Conservation (phyloP, 257 asterid genomes). For the Prunella vulgaris region DNA sequence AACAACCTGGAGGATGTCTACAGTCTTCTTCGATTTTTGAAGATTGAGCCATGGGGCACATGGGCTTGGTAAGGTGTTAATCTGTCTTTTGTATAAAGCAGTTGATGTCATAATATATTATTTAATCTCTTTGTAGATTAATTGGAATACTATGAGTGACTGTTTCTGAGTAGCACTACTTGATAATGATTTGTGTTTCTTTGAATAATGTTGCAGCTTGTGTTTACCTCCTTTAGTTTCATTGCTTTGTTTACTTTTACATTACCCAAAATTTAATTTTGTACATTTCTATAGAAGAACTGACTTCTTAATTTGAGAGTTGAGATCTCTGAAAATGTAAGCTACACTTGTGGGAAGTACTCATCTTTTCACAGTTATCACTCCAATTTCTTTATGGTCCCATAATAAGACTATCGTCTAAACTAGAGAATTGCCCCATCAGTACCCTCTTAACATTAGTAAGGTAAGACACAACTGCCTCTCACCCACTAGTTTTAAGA, state of each 20-base stretch:
- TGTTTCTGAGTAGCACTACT: not conserved
- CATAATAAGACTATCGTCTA: not conserved
- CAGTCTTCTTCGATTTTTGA: slow-evolving; percentile 93
- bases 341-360: not conserved
- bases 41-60: slow-evolving; percentile 98
- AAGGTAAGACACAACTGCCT: too few relatives aligned
- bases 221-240: slow-evolving; percentile 6
- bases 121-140: not conserved
- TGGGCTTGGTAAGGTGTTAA: slow-evolving; percentile 83
- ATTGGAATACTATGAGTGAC: not conserved
- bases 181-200: not conserved
- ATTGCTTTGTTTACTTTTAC: not conserved
- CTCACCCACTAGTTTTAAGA: too few relatives aligned
- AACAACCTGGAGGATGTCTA: slow-evolving; percentile 89
- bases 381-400: not conserved
- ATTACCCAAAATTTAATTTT: not conserved
- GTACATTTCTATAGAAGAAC: not conserved
- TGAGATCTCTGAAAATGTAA: not conserved
- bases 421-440: not conserved
- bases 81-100: slow-evolving; percentile 12
- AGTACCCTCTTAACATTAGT: too few relatives aligned
- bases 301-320: not conserved
- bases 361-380: not conserved
- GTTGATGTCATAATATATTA: slow-evolving; percentile 14
- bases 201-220: slow-evolving; percentile 1